Conservation (phyloP, 352 stramenopile species). For the Pythium grandisporangium region DNA sequence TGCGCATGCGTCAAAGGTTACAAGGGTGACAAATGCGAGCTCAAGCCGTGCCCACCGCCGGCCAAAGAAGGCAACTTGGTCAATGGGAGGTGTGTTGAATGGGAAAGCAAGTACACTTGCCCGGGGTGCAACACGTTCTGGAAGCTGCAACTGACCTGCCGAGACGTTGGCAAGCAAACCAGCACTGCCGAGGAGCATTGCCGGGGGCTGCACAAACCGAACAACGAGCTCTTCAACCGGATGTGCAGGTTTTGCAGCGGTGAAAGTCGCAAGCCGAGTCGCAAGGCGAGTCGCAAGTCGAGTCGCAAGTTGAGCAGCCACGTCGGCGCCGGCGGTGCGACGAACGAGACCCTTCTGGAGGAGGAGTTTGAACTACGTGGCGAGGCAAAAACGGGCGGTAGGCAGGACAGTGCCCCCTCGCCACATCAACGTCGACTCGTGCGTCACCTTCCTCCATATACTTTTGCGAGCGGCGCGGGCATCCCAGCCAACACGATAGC, state of each 20-base stretch:
- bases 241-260: background rate
- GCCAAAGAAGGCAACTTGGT: constrained; percentile 6
- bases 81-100: constrained; percentile 4
- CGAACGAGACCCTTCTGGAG: no score
- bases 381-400: no score
- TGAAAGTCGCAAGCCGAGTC: no score
- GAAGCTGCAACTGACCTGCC: background rate
- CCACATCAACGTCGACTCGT: no score
- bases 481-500: no score
- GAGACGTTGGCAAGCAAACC: background rate
- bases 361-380: no score
- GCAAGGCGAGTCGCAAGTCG: no score
- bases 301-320: no score
- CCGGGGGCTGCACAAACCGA: background rate
- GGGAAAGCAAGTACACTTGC: constrained; percentile 4
- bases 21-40: constrained; percentile 7
- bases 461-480: no score
- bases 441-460: no score
- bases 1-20: constrained; percentile 4
- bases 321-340: no score
- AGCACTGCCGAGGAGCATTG: background rate
- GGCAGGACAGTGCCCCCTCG: no score
- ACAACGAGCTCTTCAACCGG: constrained; percentile 4
- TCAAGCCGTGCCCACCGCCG: constrained; percentile 3
- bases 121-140: constrained; percentile 1